Percentiles rank a stretch among this genome's conserved stretches.
Evolutionary conservation across 768 basidiomycete species (phyloP).

Genomic region (Xerocomellus dryophilus): DNA sequence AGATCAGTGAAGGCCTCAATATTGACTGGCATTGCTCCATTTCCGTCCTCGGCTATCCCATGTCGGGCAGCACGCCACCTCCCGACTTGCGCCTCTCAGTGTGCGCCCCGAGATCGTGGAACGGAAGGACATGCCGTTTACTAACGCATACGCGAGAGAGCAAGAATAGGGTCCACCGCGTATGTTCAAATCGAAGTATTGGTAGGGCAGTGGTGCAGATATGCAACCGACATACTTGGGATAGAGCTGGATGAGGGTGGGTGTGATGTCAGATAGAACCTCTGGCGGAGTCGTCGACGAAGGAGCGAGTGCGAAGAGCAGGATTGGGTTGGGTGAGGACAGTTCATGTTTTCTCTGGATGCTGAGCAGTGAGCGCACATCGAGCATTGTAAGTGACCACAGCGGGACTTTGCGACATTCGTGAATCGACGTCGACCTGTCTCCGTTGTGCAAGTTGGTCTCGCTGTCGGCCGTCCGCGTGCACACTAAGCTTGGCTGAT

Average conservation of each 20-base stretch:
- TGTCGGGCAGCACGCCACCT: slow-evolving; percentile 61
- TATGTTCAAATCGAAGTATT: not conserved
- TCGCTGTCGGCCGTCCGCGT: too few relatives aligned
- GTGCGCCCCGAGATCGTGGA: slow-evolving; percentile 59
- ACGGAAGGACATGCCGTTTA: slow-evolving; percentile 48
- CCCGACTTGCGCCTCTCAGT: slow-evolving; percentile 65
- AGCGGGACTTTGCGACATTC: slow-evolving; percentile 13
- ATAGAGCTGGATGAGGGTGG: slow-evolving; percentile 39
- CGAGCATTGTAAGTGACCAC: slow-evolving; percentile 17
- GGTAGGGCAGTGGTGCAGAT: slow-evolving; percentile 45
- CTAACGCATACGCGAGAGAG: slow-evolving; percentile 54
- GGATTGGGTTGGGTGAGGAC: not conserved
- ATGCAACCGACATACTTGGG: slow-evolving; percentile 58
- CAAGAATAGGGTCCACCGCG: slow-evolving; percentile 41
- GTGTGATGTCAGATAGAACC: slow-evolving; percentile 39
- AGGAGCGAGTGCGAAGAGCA: slow-evolving; percentile 29
- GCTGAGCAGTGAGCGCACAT: slow-evolving; percentile 18
- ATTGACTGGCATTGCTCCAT: not conserved
- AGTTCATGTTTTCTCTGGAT: not conserved
- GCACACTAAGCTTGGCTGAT: too few relatives aligned
- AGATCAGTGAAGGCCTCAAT: not conserved
- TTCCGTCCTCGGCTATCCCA: slow-evolving; percentile 10
- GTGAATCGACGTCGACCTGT: not conserved
- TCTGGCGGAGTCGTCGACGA: slow-evolving; percentile 21
- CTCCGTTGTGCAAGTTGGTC: too few relatives aligned